Evolutionary conservation across 2,329 filamentous ascomycete species (phyloP).

Genomic region (Lecanicillium sp.): DNA sequence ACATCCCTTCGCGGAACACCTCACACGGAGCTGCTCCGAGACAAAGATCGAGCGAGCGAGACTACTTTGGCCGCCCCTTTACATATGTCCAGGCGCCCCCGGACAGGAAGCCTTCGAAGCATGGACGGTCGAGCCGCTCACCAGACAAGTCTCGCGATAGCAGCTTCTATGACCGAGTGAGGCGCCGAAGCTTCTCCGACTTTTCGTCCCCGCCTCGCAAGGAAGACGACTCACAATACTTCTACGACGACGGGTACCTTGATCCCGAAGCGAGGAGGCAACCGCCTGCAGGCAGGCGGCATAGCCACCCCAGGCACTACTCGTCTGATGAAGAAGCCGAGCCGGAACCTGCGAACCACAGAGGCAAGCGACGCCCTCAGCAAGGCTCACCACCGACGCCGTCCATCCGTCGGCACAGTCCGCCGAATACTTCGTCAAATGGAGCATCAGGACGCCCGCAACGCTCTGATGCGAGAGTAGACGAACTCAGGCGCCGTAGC

Average conservation of each 20-base stretch:
- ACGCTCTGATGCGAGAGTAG: slow-evolving; percentile 24
- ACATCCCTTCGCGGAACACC: slow-evolving; percentile 24
- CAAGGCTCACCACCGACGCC: slow-evolving; percentile 8
- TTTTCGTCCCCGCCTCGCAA: slow-evolving; percentile 31
- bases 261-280: slow-evolving; percentile 25
- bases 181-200: slow-evolving; percentile 45
- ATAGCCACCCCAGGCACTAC: slow-evolving; percentile 41
- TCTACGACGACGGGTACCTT: slow-evolving; percentile 23
- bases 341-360: slow-evolving; percentile 17
- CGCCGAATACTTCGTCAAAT: slow-evolving; percentile 11
- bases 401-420: slow-evolving; percentile 6
- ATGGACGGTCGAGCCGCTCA: slow-evolving; percentile 21
- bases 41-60: slow-evolving; percentile 21
- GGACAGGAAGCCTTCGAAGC: slow-evolving; percentile 24
- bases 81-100: slow-evolving; percentile 34
- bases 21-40: slow-evolving; percentile 17
- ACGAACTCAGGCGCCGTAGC: slow-evolving; percentile 28
- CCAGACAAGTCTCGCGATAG: slow-evolving; percentile 27
- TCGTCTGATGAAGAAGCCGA: slow-evolving; percentile 35
- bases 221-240: slow-evolving; percentile 16
- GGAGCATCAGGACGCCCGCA: slow-evolving; percentile 23
- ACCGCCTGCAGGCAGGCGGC: slow-evolving; percentile 28
- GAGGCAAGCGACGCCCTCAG: slow-evolving; percentile 13
- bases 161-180: slow-evolving; percentile 31
- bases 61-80: slow-evolving; percentile 26